Conservation (phyloP, 768 basidiomycete genomes). For the Lactarius tabidus region DNA sequence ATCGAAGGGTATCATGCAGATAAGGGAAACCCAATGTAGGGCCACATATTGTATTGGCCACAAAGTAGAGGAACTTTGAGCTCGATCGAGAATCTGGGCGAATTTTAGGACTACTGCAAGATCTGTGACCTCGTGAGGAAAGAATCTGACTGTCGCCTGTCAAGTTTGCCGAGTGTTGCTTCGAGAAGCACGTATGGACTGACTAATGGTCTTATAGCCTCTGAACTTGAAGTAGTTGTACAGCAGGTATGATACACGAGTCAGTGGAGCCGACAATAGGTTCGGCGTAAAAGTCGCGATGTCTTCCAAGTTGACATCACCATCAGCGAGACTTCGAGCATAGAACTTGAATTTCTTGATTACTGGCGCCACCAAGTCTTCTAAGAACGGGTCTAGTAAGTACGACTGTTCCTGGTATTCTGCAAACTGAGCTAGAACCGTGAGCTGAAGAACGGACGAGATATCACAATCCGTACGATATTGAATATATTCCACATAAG, state of each 20-base stretch:
- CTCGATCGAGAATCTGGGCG: constrained; percentile 46
- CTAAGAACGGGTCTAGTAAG: constrained; percentile 86
- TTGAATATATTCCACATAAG: constrained; percentile 12
- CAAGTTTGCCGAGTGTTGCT: background rate
- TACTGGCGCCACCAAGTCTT: constrained; percentile 70
- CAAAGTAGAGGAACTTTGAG: constrained; percentile 37
- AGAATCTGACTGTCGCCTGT: constrained; percentile 68
- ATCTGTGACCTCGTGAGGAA: constrained; percentile 88
- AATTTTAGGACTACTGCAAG: constrained; percentile 70
- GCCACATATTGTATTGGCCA: constrained; percentile 85
- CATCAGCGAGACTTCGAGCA: constrained; percentile 36
- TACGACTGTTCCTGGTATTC: constrained; percentile 93
- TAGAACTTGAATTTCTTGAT: constrained; percentile 58
- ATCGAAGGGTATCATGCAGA: constrained; percentile 92
- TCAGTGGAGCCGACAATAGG: constrained; percentile 31
- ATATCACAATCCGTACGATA: constrained; percentile 8
- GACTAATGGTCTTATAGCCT: constrained; percentile 89
- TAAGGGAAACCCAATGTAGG: constrained; percentile 90
- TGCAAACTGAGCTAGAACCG: constrained; percentile 52
- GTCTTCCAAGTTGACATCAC: constrained; percentile 7
- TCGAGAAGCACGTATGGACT: constrained; percentile 33
- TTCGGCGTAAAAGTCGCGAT: constrained; percentile 34
- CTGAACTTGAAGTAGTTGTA: constrained; percentile 84
- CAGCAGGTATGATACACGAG: constrained; percentile 56
- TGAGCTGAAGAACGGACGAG: constrained; percentile 1